A percentile compares a stretch with the other conserved stretches of the same genome.
phyloP scores from a whole-genome alignment of 768 basidiomycete genomes.

The Pulveroboletus sp. region DNA sequence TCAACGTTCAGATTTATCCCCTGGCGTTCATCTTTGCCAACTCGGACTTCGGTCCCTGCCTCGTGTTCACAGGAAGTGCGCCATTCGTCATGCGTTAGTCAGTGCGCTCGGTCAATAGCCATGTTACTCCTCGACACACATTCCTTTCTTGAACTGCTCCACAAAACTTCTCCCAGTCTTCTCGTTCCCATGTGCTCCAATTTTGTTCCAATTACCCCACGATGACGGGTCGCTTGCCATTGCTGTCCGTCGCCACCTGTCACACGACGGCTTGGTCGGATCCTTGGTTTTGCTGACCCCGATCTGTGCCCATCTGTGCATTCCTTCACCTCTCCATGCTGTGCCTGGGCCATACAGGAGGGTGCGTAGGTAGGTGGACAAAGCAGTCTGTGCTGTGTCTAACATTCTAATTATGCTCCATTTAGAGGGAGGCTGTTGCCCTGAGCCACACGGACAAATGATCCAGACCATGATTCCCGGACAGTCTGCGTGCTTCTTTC shows the following conservation, averaged over 20 bases:
- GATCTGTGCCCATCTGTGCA: conserved; percentile 6
- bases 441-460: conserved; percentile 29
- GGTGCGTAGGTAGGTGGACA: conserved; percentile 10
- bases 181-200: conserved; percentile 2
- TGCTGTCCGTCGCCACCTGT: background rate
- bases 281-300: conserved; percentile 2
- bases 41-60: conserved; percentile 13
- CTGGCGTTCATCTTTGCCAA: conserved; percentile 17
- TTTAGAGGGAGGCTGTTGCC: conserved; percentile 31
- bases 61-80: conserved; percentile 15
- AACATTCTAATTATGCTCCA: conserved; percentile 28
- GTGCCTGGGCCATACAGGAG: conserved; percentile 15
- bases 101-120: conserved; percentile 3
- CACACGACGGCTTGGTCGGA: conserved; percentile 1
- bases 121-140: conserved; percentile 6
- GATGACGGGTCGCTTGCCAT: conserved; percentile 14
- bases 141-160: conserved; percentile 13
- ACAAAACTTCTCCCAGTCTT: conserved; percentile 10
- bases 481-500: conserved; percentile 16
- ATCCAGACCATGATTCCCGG: conserved; percentile 32
- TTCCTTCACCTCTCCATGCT: conserved; percentile 16
- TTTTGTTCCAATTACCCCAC: conserved; percentile 17
- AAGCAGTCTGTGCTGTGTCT: conserved; percentile 23
- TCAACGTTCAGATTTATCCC: conserved; percentile 5
- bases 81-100: conserved; percentile 13